Conservation (phyloP, 495 filamentous ascomycete species). For the Penicillium samsonianum region DNA sequence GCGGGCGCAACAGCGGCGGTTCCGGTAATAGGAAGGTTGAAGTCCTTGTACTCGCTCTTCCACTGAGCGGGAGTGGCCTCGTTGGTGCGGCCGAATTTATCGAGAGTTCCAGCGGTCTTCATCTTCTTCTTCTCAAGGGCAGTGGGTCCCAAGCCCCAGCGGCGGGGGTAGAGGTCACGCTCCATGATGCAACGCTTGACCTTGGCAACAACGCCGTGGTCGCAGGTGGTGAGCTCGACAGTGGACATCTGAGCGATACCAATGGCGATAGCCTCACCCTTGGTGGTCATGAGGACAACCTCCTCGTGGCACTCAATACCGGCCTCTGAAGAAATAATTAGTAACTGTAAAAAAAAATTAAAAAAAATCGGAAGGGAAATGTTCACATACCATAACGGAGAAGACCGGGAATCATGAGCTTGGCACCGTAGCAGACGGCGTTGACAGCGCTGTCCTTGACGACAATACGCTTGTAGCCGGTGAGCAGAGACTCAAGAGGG, state of each 20-base stretch:
- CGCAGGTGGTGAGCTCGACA: constrained; percentile 85
- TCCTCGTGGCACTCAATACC: constrained; percentile 89
- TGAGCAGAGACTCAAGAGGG: constrained; percentile 88
- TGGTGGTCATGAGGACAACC: constrained; percentile 96
- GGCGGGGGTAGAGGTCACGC: constrained; percentile 88
- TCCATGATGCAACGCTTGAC: constrained; percentile 99
- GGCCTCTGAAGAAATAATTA: constrained; percentile 56
- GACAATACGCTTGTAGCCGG: constrained; percentile 89
- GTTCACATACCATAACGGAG: constrained; percentile 74
- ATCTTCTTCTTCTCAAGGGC: constrained; percentile 98
- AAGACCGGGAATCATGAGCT: constrained; percentile 95
- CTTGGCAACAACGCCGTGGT: constrained; percentile 96
- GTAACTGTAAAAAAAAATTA: constrained; percentile 30
- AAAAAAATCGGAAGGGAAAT: too few relatives aligned
- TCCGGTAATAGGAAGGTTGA: constrained; percentile 53
- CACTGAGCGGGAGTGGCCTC: constrained; percentile 89
- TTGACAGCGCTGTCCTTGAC: constrained; percentile 97
- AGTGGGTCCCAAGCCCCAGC: constrained; percentile 92
- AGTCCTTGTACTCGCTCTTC: constrained; percentile 89
- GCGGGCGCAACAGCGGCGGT: constrained; percentile 43
- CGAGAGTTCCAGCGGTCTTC: constrained; percentile 94
- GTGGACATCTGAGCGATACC: constrained; percentile 96
- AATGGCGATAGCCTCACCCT: constrained; percentile 95
- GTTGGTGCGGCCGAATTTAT: constrained; percentile 93
- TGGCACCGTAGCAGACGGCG: constrained; percentile 96